Evolutionary conservation across 75 land plant species (phyloP), one percentile per base, ranked within the genome.

Genomic region (Pinus albicaulis): DNA sequence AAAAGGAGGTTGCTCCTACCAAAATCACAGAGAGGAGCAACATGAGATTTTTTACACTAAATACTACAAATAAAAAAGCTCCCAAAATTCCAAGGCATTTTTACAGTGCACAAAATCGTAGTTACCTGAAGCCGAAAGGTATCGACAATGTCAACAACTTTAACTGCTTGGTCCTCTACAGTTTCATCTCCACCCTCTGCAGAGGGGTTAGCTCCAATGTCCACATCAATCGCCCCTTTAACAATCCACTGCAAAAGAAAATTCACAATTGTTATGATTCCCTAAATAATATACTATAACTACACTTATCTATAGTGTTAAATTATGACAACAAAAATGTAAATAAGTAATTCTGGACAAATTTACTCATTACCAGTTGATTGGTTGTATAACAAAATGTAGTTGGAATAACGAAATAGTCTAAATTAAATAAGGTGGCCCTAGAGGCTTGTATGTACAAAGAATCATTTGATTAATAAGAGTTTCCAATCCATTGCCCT

Each of bases 121-220:
- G 53, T 17, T 59, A 87, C 91, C 93, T 93, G 96, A 69, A 94
- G 86, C 57, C 95, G 72, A 78, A 94, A 94, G 3, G 98, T 94
- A 68, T 94, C 98, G 31, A 88, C 89, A 82, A 94, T 94, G 63
- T 94, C 98, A 25, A 94, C 98, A 53, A 94, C 98, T 76, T 94
- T 94, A 6, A 78, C 86, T 70, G 92, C 88, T 66, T 84, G 84
- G 64, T 94, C 95, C 65, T 92, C 89, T 70, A 90, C 93, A 53
- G 88, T 86, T 74, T 90, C 94, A 56, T 92, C 95, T 25, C 86
- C 92, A 55, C 95, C 95, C 77, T 94, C 98, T 2, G 90, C 92
- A 75, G 93, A 94, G 60, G 98, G 96, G 55, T 94, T 94, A 4
- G 98, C 98, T 56, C 95, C 98, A 77, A 90, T 94, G 77, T 92